Conservation (phyloP, 306 rosid genomes). For the Prosopis cineraria region DNA sequence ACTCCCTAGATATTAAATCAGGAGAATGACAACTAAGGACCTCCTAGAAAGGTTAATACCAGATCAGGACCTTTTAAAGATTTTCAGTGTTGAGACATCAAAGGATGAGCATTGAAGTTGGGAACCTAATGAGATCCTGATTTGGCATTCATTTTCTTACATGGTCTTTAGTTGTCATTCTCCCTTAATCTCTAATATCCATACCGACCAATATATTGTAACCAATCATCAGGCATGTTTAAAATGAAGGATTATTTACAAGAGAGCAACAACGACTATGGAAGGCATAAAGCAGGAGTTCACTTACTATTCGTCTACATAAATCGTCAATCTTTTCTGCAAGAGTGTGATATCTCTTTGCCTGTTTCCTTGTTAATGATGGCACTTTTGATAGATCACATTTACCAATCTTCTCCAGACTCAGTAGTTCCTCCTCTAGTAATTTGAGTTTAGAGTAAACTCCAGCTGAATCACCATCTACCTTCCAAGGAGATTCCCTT, state of each 20-base stretch:
- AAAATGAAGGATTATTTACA: background rate
- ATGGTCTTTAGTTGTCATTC: too few relatives aligned
- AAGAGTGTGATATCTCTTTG: slow-evolving; percentile 74
- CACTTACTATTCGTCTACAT: slow-evolving; percentile 72
- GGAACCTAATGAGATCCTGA: too few relatives aligned
- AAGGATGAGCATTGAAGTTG: too few relatives aligned
- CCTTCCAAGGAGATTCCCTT: slow-evolving; percentile 89
- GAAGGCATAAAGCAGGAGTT: background rate
- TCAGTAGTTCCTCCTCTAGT: slow-evolving; percentile 71
- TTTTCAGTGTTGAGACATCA: too few relatives aligned
- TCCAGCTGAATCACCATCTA: slow-evolving; percentile 71
- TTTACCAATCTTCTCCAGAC: slow-evolving; percentile 66
- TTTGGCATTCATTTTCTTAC: too few relatives aligned
- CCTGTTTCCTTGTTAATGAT: slow-evolving; percentile 70
- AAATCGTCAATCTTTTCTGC: slow-evolving; percentile 74
- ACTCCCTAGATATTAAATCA: too few relatives aligned
- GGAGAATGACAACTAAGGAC: too few relatives aligned
- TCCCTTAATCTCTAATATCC: background rate
- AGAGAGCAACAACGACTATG: slow-evolving; percentile 10
- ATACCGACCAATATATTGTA: slow-evolving; percentile 1
- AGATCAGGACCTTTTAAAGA: too few relatives aligned
- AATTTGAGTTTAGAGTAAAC: slow-evolving; percentile 73
- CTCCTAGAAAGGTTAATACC: too few relatives aligned
- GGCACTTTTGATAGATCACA: slow-evolving; percentile 59
- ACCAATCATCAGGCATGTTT: background rate